phyloP scores from a whole-genome alignment of 2,329 filamentous ascomycete species.

The Domatiomyces catenatus region DNA sequence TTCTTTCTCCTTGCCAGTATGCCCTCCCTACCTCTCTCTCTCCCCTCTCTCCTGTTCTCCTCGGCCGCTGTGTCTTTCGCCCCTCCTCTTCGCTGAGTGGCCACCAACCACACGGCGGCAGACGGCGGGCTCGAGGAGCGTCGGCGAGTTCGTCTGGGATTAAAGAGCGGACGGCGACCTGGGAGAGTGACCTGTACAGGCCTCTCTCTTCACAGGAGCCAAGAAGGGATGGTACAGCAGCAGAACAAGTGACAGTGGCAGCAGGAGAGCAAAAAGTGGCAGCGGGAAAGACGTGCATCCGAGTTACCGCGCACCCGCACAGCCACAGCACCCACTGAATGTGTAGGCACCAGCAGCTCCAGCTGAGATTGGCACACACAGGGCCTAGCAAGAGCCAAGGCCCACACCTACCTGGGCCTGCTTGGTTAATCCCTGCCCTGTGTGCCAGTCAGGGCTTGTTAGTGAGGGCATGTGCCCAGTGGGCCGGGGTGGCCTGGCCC shows the following conservation, averaged over 20 bases:
- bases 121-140: background rate
- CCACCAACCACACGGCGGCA: background rate
- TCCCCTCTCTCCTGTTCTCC: background rate
- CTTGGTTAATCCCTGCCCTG: background rate
- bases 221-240: slow-evolving; percentile 3
- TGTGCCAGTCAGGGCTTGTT: background rate
- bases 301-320: background rate
- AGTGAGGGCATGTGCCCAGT: background rate
- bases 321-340: background rate
- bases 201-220: slow-evolving; percentile 15
- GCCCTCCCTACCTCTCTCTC: too few relatives aligned
- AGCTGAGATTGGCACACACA: background rate
- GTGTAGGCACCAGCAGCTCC: background rate
- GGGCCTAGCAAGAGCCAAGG: too few relatives aligned
- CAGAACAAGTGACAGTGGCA: background rate
- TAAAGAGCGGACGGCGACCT: slow-evolving; percentile 19
- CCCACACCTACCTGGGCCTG: background rate
- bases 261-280: background rate
- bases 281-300: background rate
- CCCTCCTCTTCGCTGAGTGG: background rate
- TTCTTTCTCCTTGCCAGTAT: too few relatives aligned
- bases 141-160: background rate
- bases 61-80: too few relatives aligned
- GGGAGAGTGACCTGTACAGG: slow-evolving; percentile 15
- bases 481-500: too few relatives aligned